Conservation (phyloP, 371 early-diverging fungal species). For the Chytridiales sp. region DNA sequence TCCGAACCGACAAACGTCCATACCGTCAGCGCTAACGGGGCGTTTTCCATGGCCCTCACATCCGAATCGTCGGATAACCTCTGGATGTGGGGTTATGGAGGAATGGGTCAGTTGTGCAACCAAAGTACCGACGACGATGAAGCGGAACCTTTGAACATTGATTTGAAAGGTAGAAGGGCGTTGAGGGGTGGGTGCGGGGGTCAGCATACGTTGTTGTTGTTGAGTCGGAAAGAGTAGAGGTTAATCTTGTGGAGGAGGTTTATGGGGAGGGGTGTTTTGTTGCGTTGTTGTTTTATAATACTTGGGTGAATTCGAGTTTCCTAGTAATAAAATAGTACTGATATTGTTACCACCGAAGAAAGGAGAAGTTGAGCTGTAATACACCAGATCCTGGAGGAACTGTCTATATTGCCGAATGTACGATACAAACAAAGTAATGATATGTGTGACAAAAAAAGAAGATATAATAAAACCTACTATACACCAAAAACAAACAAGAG, state of each 20-base stretch:
- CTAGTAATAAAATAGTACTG: too few species aligned
- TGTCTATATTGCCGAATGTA: too few species aligned
- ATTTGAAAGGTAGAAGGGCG: constrained; percentile 45
- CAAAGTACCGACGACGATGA: constrained; percentile 35
- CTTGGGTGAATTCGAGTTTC: too few species aligned
- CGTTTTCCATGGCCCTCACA: constrained; percentile 23
- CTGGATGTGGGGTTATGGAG: constrained; percentile 52
- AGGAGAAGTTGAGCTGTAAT: too few species aligned
- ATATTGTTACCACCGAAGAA: too few species aligned
- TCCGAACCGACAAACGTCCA: constrained; percentile 18
- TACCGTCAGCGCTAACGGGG: constrained; percentile 21
- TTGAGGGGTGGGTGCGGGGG: constrained; percentile 41
- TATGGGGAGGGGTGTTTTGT: too few species aligned
- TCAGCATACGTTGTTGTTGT: constrained; percentile 48
- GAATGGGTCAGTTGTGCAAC: constrained; percentile 47
- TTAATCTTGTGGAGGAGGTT: not conserved
- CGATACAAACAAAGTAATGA: too few species aligned
- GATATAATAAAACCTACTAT: too few species aligned
- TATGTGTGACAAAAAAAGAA: too few species aligned
- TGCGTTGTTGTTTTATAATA: too few species aligned
- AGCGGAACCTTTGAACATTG: constrained; percentile 29
- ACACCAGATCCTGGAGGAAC: too few species aligned
- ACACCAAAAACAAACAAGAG: constrained; percentile 2
- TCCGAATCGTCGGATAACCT: constrained; percentile 32
- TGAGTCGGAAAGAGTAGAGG: constrained; percentile 34